phyloP scores from a whole-genome alignment of 176 grass and related monocot species.

The Hsuehochloa calcarea region DNA sequence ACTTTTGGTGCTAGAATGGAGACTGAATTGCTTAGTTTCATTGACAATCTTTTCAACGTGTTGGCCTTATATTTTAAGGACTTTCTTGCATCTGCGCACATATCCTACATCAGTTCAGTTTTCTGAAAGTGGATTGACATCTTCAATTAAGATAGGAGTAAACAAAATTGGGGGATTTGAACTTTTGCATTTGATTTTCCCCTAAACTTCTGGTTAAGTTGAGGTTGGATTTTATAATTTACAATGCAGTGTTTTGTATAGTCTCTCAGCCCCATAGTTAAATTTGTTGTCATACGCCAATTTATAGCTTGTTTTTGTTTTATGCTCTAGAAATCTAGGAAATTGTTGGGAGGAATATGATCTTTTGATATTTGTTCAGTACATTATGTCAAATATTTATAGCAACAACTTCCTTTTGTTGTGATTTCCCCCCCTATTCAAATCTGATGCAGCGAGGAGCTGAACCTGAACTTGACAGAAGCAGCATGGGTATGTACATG shows the following conservation, averaged over 20 bases:
- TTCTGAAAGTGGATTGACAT: slow-evolving; percentile 6
- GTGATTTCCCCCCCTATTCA: slow-evolving; percentile 2
- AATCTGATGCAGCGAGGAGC: slow-evolving; percentile 68
- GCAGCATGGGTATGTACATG: slow-evolving; percentile 82
- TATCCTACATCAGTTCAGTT: background rate
- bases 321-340: background rate
- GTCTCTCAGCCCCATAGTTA: background rate
- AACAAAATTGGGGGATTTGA: background rate
- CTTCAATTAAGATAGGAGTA: background rate
- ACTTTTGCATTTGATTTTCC: background rate
- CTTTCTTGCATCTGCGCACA: background rate
- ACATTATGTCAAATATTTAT: background rate
- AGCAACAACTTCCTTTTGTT: background rate
- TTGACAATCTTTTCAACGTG: background rate
- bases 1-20: slow-evolving; percentile 11
- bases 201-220: slow-evolving; percentile 5
- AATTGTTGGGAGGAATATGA: background rate
- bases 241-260: background rate
- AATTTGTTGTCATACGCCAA: slow-evolving; percentile 11
- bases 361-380: slow-evolving; percentile 13
- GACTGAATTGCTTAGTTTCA: background rate
- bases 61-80: background rate
- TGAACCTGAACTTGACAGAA: slow-evolving; percentile 93
- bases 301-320: background rate
- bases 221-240: background rate